Evolutionary conservation across 192 early-diverging fungal species (phyloP).

Genomic region (Rhizoclosmatium globosum): DNA sequence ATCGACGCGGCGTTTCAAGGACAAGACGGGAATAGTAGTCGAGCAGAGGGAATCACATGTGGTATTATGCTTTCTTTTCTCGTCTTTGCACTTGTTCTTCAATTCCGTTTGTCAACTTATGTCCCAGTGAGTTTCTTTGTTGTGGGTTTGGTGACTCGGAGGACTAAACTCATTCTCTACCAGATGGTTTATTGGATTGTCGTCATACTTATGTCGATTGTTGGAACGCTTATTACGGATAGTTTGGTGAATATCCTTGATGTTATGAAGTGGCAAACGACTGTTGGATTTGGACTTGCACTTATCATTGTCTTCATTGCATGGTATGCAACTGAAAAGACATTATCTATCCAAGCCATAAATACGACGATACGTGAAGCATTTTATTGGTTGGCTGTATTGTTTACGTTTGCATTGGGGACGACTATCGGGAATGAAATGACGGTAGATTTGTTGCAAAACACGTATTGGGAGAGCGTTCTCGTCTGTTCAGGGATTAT

Average conservation of each 20-base stretch:
- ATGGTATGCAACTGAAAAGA: not conserved
- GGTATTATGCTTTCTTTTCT: conserved; percentile 1
- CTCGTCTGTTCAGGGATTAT: not conserved
- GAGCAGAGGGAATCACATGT: not conserved
- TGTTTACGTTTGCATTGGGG: conserved; percentile 9
- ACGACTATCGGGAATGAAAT: not conserved
- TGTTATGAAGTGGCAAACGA: conserved; percentile 5
- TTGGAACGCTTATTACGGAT: conserved; percentile 8
- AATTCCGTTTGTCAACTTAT: not conserved
- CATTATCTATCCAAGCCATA: conserved; percentile 3
- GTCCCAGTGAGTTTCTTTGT: not conserved
- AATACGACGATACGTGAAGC: not conserved
- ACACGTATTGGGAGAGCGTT: not conserved
- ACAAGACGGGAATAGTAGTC: not conserved
- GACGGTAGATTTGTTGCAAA: not conserved
- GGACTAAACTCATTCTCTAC: not conserved
- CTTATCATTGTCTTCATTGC: not conserved
- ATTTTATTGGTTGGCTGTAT: not conserved
- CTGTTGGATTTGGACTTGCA: not conserved
- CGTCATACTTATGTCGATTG: not conserved
- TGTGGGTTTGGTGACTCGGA: not conserved
- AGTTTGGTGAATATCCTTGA: not conserved
- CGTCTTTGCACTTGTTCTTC: not conserved
- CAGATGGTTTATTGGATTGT: not conserved
- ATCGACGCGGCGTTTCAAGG: not conserved